Conservation (phyloP, 768 basidiomycete species). For the Daedaleopsis sinensis region DNA sequence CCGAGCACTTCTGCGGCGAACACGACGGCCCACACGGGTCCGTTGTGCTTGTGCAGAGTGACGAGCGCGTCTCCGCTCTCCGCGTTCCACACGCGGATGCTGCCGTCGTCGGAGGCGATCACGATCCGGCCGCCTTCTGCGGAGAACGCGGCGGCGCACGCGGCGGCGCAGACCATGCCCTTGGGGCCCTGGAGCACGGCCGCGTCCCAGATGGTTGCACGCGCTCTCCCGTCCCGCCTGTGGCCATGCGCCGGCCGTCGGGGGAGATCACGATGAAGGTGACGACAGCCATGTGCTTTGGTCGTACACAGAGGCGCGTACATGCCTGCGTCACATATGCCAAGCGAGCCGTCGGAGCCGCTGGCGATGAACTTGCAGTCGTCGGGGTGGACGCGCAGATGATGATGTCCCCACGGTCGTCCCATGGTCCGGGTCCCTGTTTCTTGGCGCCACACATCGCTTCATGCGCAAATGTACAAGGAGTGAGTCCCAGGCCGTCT, state of each 20-base stretch:
- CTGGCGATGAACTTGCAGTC: slow-evolving; percentile 25
- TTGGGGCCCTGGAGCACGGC: slow-evolving; percentile 17
- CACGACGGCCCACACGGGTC: slow-evolving; percentile 24
- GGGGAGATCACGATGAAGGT: slow-evolving; percentile 37
- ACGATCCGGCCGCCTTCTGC: slow-evolving; percentile 29
- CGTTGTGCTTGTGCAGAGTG: slow-evolving; percentile 26
- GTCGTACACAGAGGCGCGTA: not conserved
- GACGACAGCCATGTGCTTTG: slow-evolving; percentile 17
- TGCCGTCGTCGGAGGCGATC: slow-evolving; percentile 30
- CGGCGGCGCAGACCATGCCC: slow-evolving; percentile 17
- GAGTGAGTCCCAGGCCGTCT: no score
- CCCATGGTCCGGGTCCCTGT: no score
- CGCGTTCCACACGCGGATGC: slow-evolving; percentile 29
- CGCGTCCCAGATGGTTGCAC: slow-evolving; percentile 21
- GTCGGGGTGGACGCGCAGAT: no score
- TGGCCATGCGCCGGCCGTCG: slow-evolving; percentile 14
- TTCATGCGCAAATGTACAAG: no score
- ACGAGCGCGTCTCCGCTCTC: slow-evolving; percentile 25
- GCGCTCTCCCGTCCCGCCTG: slow-evolving; percentile 12
- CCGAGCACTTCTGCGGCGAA: slow-evolving; percentile 37
- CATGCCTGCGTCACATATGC: slow-evolving; percentile 16
- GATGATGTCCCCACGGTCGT: no score
- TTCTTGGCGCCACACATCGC: no score
- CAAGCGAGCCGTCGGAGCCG: slow-evolving; percentile 22
- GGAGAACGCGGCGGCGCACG: slow-evolving; percentile 32